Conservation (phyloP, 768 basidiomycete genomes). For the Gymnopilus junonius region DNA sequence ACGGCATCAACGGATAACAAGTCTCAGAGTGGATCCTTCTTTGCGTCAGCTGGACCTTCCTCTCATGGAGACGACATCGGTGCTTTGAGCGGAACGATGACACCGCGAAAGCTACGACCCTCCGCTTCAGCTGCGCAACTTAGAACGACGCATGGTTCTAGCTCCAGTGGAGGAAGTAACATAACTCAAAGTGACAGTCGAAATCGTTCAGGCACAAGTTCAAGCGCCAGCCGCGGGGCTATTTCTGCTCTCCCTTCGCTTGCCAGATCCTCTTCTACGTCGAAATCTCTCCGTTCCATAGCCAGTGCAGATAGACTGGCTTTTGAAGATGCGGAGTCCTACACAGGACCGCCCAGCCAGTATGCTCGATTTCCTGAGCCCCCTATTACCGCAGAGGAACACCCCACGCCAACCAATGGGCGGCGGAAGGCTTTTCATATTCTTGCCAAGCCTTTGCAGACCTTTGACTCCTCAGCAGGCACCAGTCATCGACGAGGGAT, state of each 20-base stretch:
- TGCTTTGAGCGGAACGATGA: slow-evolving; percentile 55
- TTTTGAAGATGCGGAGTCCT: slow-evolving; percentile 53
- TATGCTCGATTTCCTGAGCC: slow-evolving; percentile 78
- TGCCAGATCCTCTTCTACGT: slow-evolving; percentile 61
- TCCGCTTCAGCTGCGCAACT: slow-evolving; percentile 82
- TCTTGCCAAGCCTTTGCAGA: slow-evolving; percentile 58
- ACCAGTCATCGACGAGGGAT: slow-evolving; percentile 55
- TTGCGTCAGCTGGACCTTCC: slow-evolving; percentile 55
- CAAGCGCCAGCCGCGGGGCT: slow-evolving; percentile 49
- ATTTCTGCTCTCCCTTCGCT: slow-evolving; percentile 49
- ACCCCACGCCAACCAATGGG: slow-evolving; percentile 51
- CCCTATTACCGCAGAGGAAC: slow-evolving; percentile 48
- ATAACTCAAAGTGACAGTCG: slow-evolving; percentile 51
- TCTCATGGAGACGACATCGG: slow-evolving; percentile 58
- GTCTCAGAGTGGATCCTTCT: slow-evolving; percentile 60
- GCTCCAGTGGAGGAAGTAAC: slow-evolving; percentile 30
- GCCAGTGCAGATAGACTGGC: slow-evolving; percentile 39
- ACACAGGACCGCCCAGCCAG: slow-evolving; percentile 68
- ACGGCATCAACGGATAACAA: slow-evolving; percentile 74
- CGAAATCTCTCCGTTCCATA: slow-evolving; percentile 48
- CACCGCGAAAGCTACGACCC: slow-evolving; percentile 67
- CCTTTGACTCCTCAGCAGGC: slow-evolving; percentile 36
- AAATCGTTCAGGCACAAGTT: slow-evolving; percentile 71
- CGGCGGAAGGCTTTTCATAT: slow-evolving; percentile 75
- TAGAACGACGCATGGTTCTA: slow-evolving; percentile 50